A percentile compares a stretch with the other conserved stretches of the same genome.
phyloP scores from a whole-genome alignment of 768 basidiomycete genomes.

The Lactarius hatsudake region DNA sequence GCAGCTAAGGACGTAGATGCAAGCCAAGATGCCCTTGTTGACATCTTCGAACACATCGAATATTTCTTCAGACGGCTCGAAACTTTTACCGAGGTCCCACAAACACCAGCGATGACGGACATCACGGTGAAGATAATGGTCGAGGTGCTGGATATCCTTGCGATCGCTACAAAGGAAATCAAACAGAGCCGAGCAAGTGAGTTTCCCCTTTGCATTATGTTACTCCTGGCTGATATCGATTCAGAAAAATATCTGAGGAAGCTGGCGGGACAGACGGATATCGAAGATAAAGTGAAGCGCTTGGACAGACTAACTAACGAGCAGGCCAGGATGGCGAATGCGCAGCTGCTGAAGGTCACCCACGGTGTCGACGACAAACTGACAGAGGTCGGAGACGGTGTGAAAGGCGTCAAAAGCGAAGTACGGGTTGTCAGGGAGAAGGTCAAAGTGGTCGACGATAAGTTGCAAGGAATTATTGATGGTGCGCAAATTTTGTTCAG shows the following conservation, averaged over 20 bases:
- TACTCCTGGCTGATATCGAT: neutral
- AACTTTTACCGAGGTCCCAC: neutral
- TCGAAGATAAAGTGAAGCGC: constrained; percentile 1
- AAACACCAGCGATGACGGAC: neutral
- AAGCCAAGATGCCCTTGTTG: neutral
- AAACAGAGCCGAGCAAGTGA: neutral
- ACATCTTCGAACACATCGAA: constrained; percentile 5
- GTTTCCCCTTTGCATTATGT: neutral
- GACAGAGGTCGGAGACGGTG: neutral
- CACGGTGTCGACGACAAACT: neutral
- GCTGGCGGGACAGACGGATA: neutral
- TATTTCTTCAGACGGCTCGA: constrained; percentile 2
- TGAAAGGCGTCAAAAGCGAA: neutral
- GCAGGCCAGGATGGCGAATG: neutral
- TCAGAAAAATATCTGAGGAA: constrained; percentile 11
- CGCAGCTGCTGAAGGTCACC: neutral
- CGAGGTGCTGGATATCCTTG: constrained; percentile 7
- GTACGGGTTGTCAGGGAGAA: neutral
- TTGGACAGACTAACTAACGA: constrained; percentile 1
- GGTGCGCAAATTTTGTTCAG: neutral
- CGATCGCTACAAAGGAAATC: neutral
- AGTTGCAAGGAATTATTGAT: neutral
- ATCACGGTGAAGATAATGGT: constrained; percentile 4
- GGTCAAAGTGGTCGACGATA: neutral
- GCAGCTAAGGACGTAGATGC: constrained; percentile 1